A percentile compares a stretch with the other conserved stretches of the same genome.
Evolutionary conservation across 306 rosid species (phyloP).

Genomic region (Herpetospermum pedunculosum): DNA sequence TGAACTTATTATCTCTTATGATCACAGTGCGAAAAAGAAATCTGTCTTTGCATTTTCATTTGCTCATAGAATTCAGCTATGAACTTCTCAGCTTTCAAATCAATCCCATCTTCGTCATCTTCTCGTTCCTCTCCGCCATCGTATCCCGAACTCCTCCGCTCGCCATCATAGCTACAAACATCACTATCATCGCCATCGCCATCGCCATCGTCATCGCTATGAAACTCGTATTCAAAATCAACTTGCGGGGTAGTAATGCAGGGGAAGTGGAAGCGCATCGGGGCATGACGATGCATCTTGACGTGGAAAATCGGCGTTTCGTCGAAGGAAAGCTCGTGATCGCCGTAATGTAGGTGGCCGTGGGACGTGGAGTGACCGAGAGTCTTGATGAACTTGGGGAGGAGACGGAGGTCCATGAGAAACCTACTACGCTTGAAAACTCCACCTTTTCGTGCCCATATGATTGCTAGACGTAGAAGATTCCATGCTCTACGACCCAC

Average conservation of each 20-base stretch:
- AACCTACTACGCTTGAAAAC: slow-evolving; percentile 46
- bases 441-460: slow-evolving; percentile 78
- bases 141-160: slow-evolving; percentile 20
- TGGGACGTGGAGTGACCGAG: slow-evolving; percentile 16
- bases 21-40: slow-evolving; percentile 22
- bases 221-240: slow-evolving; percentile 44
- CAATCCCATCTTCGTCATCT: slow-evolving; percentile 27
- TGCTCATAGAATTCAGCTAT: slow-evolving; percentile 61
- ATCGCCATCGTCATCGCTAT: neutral
- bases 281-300: slow-evolving; percentile 39
- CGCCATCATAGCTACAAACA: slow-evolving; percentile 5
- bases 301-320: slow-evolving; percentile 53
- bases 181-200: neutral
- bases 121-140: neutral
- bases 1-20: too few relatives aligned
- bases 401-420: slow-evolving; percentile 40
- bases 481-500: slow-evolving; percentile 52
- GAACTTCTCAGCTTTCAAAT: slow-evolving; percentile 69
- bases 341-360: slow-evolving; percentile 33
- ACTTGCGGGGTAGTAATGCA: slow-evolving; percentile 54
- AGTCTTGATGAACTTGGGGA: slow-evolving; percentile 46
- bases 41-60: slow-evolving; percentile 50
- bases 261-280: slow-evolving; percentile 56
- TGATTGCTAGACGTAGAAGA: slow-evolving; percentile 43
- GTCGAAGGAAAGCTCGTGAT: slow-evolving; percentile 75